A percentile compares a stretch with the other conserved stretches of the same genome.
Evolutionary conservation across 768 basidiomycete genomes (phyloP).

Genomic region (Hypholoma sublateritium): DNA sequence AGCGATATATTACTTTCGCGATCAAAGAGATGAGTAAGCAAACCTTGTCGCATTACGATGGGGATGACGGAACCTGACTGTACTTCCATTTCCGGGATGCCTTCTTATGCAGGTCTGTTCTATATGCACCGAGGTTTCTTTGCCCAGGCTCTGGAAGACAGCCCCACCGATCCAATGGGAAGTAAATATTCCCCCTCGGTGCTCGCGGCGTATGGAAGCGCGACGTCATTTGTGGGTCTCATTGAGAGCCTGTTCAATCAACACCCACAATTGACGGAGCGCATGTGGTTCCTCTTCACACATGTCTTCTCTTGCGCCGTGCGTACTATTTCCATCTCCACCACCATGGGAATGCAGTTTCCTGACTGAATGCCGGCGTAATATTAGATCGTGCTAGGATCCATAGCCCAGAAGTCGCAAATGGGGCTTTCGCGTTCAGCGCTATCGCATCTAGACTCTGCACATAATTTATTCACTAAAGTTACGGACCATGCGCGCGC

Average conservation of each 20-base stretch:
- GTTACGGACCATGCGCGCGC: conserved; percentile 55
- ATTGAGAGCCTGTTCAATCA: conserved; percentile 65
- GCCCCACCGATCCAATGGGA: conserved; percentile 61
- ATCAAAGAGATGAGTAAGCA: conserved; percentile 67
- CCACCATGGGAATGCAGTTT: not conserved
- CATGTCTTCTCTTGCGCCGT: conserved; percentile 75
- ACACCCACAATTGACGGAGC: conserved; percentile 62
- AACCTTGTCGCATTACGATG: not conserved
- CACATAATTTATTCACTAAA: conserved; percentile 53
- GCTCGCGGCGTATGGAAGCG: conserved; percentile 67
- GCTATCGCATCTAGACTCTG: conserved; percentile 65
- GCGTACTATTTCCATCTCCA: conserved; percentile 20
- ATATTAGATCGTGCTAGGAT: conserved; percentile 63
- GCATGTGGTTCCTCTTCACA: conserved; percentile 73
- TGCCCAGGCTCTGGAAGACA: conserved; percentile 66
- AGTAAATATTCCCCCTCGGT: conserved; percentile 71
- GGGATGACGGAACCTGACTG: too few species aligned
- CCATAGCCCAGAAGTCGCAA: conserved; percentile 62
- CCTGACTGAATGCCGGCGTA: too few species aligned
- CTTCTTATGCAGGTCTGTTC: conserved; percentile 48
- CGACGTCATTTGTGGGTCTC: conserved; percentile 66
- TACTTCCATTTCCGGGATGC: too few species aligned
- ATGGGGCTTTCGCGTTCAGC: conserved; percentile 69
- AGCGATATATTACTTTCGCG: conserved; percentile 63
- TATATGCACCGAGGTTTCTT: conserved; percentile 80